phyloP scores from a whole-genome alignment of 176 grass and related monocot genomes.

The Aegilops longissima region DNA sequence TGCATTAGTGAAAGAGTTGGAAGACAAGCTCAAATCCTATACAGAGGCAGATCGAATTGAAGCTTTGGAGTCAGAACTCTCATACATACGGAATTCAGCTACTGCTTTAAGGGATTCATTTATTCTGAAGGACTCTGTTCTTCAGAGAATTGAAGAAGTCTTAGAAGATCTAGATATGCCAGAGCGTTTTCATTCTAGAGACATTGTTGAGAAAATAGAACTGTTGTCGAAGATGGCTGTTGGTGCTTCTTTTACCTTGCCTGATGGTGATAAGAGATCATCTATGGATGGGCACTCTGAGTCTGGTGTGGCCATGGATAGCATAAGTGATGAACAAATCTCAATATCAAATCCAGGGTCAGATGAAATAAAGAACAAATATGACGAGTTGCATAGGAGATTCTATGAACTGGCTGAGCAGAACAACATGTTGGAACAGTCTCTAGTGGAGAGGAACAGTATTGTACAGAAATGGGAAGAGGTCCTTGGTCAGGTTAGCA shows the following conservation, averaged over 20 bases:
- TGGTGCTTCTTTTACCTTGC: conserved; percentile 45
- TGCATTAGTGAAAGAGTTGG: conserved; percentile 63
- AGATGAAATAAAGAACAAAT: conserved; percentile 74
- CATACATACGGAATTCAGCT: conserved; percentile 89
- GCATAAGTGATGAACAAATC: conserved; percentile 54
- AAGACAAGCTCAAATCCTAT: conserved; percentile 83
- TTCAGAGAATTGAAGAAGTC: conserved; percentile 97
- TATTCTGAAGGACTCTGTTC: conserved; percentile 89
- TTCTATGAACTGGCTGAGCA: conserved; percentile 95
- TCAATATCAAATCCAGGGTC: conserved; percentile 44
- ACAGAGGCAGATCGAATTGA: conserved; percentile 91
- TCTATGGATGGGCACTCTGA: conserved; percentile 52
- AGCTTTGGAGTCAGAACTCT: conserved; percentile 95
- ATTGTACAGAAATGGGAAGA: conserved; percentile 94
- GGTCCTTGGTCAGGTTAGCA: conserved; percentile 60
- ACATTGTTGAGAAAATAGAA: conserved; percentile 92
- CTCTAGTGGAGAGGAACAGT: conserved; percentile 84
- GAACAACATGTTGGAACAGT: conserved; percentile 96
- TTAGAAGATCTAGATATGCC: conserved; percentile 97
- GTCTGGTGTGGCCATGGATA: conserved; percentile 37
- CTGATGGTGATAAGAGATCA: conserved; percentile 49
- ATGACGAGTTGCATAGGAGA: conserved; percentile 72
- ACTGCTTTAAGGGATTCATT: conserved; percentile 97
- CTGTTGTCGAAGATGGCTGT: conserved; percentile 76
- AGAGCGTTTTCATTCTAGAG: conserved; percentile 87